Conservation (phyloP, 2,329 filamentous ascomycete genomes). For the Fusarium keratoplasticum region DNA sequence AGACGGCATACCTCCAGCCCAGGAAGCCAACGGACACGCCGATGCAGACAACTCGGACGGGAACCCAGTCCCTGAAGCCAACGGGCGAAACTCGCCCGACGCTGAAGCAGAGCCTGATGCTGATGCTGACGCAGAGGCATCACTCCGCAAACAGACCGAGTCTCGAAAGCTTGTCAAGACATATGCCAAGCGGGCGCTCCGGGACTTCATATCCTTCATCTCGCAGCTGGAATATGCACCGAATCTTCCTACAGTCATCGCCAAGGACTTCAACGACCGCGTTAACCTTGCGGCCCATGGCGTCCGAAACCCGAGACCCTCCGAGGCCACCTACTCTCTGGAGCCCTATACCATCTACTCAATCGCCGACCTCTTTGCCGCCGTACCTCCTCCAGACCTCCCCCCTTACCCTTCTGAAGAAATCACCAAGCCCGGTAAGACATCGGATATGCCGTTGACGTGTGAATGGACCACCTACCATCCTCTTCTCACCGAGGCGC, state of each 20-base stretch:
- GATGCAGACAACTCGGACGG: conserved; percentile 3
- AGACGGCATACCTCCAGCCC: conserved; percentile 57
- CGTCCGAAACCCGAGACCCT: conserved; percentile 54
- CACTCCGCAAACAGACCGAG: conserved; percentile 37
- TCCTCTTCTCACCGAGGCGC: conserved; percentile 80
- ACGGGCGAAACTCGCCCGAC: conserved; percentile 1
- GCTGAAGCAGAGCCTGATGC: background rate
- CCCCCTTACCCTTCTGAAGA: conserved; percentile 72
- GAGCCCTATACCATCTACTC: conserved; percentile 55
- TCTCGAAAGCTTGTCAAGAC: conserved; percentile 75
- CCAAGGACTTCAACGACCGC: conserved; percentile 67
- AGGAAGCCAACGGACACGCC: conserved; percentile 2
- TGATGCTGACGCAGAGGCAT: conserved; percentile 10
- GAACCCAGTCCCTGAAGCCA: background rate
- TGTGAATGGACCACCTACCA: conserved; percentile 73
- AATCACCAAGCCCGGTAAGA: conserved; percentile 41
- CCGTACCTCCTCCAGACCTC: conserved; percentile 73
- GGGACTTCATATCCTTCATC: conserved; percentile 80
- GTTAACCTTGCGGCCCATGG: conserved; percentile 67
- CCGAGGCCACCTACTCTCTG: conserved; percentile 40
- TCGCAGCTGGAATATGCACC: conserved; percentile 84
- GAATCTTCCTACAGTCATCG: conserved; percentile 70
- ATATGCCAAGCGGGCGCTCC: conserved; percentile 80
- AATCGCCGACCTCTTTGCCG: conserved; percentile 75
- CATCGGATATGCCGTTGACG: conserved; percentile 47